Evolutionary conservation across 345 rosid species (phyloP).

Genomic region (Linum lewisii): DNA sequence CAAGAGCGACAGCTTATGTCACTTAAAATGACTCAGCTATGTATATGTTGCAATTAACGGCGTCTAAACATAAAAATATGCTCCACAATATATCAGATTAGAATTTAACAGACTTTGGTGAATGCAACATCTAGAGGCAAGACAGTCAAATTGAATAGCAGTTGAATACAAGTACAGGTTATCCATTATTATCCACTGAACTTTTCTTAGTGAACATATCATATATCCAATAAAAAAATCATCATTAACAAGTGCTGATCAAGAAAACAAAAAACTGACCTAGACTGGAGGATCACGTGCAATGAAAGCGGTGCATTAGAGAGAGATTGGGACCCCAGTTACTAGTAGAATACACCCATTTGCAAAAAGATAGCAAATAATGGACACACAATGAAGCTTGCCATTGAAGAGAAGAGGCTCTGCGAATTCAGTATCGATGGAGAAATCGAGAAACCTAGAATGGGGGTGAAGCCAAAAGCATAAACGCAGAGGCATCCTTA

Average conservation of each 20-base stretch:
- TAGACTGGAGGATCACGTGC: constrained; percentile 53
- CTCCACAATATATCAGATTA: too few species aligned
- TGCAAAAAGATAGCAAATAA: constrained; percentile 63
- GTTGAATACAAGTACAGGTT: too few species aligned
- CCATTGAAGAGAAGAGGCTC: constrained; percentile 61
- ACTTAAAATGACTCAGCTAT: too few species aligned
- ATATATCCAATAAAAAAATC: not conserved
- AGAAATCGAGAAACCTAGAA: constrained; percentile 39
- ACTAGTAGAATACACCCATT: constrained; percentile 56
- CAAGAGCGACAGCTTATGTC: too few species aligned
- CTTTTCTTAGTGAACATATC: constrained; percentile 8
- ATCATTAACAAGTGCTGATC: not conserved
- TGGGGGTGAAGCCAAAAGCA: constrained; percentile 47
- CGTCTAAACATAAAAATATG: too few species aligned
- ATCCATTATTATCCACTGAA: too few species aligned
- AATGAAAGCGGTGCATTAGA: constrained; percentile 61
- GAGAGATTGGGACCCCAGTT: constrained; percentile 50
- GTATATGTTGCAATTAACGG: too few species aligned
- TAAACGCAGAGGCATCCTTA: constrained; percentile 64
- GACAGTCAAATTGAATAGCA: too few species aligned
- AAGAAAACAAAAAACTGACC: constrained; percentile 33
- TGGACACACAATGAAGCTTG: constrained; percentile 54
- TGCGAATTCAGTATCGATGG: constrained; percentile 56
- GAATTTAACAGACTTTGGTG: too few species aligned
- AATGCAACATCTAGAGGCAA: too few species aligned